Base-by-base conservation (phyloP, 768 basidiomycete species). In the Lactarius quietus region DNA sequence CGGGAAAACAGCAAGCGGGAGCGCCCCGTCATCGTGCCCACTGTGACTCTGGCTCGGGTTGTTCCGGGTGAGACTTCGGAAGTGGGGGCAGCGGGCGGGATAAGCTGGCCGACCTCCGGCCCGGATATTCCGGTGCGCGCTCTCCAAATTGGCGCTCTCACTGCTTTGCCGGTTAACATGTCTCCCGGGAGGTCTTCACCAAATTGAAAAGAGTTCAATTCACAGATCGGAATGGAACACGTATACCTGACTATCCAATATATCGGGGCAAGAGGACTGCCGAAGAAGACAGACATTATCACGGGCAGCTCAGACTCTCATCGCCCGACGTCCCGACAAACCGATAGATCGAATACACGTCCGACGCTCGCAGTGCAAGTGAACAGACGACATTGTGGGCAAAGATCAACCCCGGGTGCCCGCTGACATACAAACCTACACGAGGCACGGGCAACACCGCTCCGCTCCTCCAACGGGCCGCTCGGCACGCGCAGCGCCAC, bases 221-320 rank as follows among this genome's bases (percentile, higher is more conserved):
- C 76, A 60, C 70, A 78, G 41, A 74, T 78, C 6, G 65, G 69
- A 9, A 77, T 77, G 36, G 78, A 74, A n/a, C 85, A 81, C 67
- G 81, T 86, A 23, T 86, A 89, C 72, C 72, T 88, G 33, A 75
- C 76, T 17, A 83, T 88, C 59, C 82, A 84, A 84, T 90, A 92
- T 63, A 89, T 91, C 55, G 86, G 87, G 4, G 90, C 89, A 6
- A 83, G 83, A 18, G 83, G 82, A 1, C 72, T 92, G 31, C 88
- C 90, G n/a, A n/a, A n/a, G 0, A 86, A 81, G 79, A 84, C 88
- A 82, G 88, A 90, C 68, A n/a, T n/a, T n/a, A 81, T 89, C 10
- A 80, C 87, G 0, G 82, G 80, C 35, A 75, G 78, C 14, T 84
- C 85, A 0, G 87, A 91, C 75, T 88, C 90, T 92, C 70, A 79